phyloP scores from a whole-genome alignment of 1,139 yeast genomes.

The Meyerozyma sp. region DNA sequence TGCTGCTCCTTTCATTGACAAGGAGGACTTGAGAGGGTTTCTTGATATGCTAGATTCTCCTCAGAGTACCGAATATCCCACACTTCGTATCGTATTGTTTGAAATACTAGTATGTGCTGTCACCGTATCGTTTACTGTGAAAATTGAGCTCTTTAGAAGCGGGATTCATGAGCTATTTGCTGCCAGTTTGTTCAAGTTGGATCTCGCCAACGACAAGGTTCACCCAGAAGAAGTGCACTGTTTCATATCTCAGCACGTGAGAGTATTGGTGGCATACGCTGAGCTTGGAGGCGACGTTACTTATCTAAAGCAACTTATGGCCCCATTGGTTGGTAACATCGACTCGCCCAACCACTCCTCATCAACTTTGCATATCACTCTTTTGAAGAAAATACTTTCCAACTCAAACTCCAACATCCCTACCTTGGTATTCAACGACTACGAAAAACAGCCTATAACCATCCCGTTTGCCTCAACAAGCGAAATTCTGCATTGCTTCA shows the following conservation, averaged over 20 bases:
- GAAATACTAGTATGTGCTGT: constrained; percentile 23
- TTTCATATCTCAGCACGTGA: constrained; percentile 12
- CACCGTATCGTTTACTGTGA: constrained; percentile 20
- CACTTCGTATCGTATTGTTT: constrained; percentile 26
- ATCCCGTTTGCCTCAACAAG: constrained; percentile 19
- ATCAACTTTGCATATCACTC: constrained; percentile 16
- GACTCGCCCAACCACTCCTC: constrained; percentile 2
- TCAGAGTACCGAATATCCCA: constrained; percentile 21
- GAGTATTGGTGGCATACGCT: constrained; percentile 22
- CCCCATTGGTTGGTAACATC: constrained; percentile 12
- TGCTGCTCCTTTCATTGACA: background rate
- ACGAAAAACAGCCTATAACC: constrained; percentile 15
- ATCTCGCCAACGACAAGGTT: background rate
- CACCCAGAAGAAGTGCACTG: background rate
- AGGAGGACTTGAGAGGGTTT: constrained; percentile 8
- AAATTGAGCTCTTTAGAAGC: constrained; percentile 17
- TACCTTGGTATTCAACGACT: constrained; percentile 24
- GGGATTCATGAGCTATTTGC: constrained; percentile 19
- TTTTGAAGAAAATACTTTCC: constrained; percentile 19
- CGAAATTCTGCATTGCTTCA: constrained; percentile 14
- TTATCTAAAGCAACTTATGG: constrained; percentile 16
- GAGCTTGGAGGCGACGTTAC: constrained; percentile 33
- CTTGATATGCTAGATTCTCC: constrained; percentile 14
- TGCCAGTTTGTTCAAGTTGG: constrained; percentile 11
- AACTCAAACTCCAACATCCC: constrained; percentile 26